Evolutionary conservation across 2,329 filamentous ascomycete species (phyloP).

Genomic region (Claviceps capensis): DNA sequence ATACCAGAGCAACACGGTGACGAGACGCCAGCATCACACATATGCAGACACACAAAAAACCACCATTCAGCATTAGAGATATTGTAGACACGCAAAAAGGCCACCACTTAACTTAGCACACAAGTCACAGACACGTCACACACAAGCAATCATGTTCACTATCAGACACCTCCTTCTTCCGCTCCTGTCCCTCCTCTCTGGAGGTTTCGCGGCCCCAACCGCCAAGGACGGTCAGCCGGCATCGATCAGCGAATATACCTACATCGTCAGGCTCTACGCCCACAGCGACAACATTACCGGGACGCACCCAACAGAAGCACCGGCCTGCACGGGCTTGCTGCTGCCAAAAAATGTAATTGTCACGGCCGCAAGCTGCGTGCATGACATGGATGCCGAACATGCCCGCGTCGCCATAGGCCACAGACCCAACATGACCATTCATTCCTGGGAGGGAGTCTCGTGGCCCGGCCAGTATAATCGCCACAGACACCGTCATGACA

Average conservation of each 20-base stretch:
- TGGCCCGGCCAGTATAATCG: background rate
- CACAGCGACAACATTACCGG: background rate
- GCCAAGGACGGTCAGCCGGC: background rate
- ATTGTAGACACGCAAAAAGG: background rate
- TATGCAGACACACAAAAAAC: too few relatives aligned
- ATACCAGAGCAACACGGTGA: too few relatives aligned
- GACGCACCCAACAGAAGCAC: background rate
- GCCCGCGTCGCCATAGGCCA: background rate
- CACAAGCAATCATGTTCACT: background rate
- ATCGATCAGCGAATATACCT: background rate
- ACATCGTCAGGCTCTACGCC: background rate
- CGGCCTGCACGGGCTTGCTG: background rate
- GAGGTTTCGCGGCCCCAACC: background rate
- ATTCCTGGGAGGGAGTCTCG: background rate
- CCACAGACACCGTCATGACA: background rate
- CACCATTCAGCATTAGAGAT: too few relatives aligned
- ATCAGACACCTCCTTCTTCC: background rate
- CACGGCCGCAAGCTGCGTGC: slow-evolving; percentile 3
- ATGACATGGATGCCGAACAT: background rate
- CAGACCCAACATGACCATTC: background rate
- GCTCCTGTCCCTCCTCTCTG: background rate
- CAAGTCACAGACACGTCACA: background rate
- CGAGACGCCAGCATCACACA: too few relatives aligned
- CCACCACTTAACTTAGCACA: background rate
- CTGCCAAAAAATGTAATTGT: background rate